These are phyloP conservation scores for Curvularia sp. DNA, from an alignment of 2,329 filamentous ascomycete genomes.

Conservation along the genomic window DNA sequence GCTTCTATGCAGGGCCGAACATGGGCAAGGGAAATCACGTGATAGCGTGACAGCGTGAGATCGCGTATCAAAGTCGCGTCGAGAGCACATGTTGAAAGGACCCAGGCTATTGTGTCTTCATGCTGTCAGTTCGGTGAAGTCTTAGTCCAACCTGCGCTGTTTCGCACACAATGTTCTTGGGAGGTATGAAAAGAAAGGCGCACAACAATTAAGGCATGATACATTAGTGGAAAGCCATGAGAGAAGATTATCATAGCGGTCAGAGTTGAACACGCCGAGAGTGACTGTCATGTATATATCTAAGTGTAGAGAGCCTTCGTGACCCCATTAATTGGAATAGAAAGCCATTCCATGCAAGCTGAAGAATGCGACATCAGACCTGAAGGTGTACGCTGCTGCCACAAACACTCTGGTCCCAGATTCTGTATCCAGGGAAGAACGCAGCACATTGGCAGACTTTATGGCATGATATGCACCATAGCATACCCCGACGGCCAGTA, in stretches of 20 bases:
- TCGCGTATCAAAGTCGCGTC: not conserved
- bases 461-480: slow-evolving; percentile 1
- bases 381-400: not conserved
- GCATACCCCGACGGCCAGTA: not conserved
- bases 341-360: not conserved
- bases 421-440: not conserved
- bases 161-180: no score
- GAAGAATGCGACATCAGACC: not conserved
- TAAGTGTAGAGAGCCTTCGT: not conserved
- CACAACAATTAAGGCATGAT: no score
- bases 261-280: no score
- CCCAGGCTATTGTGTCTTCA: not conserved
- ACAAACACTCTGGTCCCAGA: not conserved
- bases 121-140: no score
- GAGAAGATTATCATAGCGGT: no score
- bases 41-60: slow-evolving; percentile 5
- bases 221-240: no score
- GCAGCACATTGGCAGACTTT: not conserved
- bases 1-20: not conserved
- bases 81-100: not conserved
- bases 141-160: no score
- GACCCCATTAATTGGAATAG: not conserved
- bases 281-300: no score
- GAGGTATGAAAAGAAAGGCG: no score
- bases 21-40: not conserved